Evolutionary conservation across 163 green algal genomes (phyloP).

Genomic region (Scenedesmus sp.): DNA sequence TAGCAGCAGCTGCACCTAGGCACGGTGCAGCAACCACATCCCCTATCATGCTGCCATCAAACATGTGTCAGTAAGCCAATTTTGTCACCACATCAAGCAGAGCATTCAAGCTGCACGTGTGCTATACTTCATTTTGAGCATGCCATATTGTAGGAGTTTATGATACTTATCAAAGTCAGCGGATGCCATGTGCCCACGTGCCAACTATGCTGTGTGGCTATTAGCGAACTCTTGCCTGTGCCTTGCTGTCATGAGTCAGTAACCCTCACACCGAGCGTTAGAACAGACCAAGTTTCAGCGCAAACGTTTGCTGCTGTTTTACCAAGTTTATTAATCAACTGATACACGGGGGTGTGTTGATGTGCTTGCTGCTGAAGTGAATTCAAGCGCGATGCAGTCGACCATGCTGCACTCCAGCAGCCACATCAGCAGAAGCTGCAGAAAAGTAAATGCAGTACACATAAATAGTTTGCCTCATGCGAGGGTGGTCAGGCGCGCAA

Average conservation of each 20-base stretch:
- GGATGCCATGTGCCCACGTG: background rate
- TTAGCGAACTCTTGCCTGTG: background rate
- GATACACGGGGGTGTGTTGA: background rate
- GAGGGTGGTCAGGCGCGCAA: background rate
- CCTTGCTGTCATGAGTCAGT: background rate
- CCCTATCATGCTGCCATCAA: too few relatives aligned
- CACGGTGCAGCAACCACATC: too few relatives aligned
- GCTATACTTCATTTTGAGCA: too few relatives aligned
- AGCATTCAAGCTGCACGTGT: too few relatives aligned
- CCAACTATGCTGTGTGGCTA: background rate
- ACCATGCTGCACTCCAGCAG: slow-evolving; percentile 1
- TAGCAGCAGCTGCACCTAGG: too few relatives aligned
- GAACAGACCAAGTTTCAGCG: too few relatives aligned
- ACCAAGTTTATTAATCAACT: too few relatives aligned
- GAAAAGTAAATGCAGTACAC: background rate
- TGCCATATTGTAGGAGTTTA: too few relatives aligned
- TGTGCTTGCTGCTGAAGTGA: background rate
- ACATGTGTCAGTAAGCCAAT: too few relatives aligned
- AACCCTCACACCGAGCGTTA: background rate
- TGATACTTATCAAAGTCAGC: background rate
- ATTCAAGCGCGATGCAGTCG: background rate
- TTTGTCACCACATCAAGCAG: too few relatives aligned
- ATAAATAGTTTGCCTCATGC: background rate
- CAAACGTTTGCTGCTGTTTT: too few relatives aligned
- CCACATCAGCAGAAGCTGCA: background rate